Percentiles rank a stretch among this genome's conserved stretches.
Conservation (phyloP, 345 rosid genomes). For the Rubroshorea leprosula region DNA sequence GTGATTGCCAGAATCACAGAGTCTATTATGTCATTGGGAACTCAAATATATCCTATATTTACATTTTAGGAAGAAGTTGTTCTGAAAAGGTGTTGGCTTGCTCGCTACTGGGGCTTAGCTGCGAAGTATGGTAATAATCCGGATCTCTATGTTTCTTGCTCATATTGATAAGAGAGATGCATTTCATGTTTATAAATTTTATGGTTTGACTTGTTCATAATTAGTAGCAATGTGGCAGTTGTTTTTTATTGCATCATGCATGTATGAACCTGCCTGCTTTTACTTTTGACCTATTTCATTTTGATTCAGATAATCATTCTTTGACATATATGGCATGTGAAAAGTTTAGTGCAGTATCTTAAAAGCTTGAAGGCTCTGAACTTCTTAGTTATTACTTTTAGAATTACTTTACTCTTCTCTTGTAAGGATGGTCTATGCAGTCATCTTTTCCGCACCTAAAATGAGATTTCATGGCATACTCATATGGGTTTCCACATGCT, state of each 20-base stretch:
- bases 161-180: background rate
- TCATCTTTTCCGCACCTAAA: background rate
- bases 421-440: background rate
- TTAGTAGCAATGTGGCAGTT: slow-evolving; percentile 1
- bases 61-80: slow-evolving; percentile 95
- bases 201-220: slow-evolving; percentile 2
- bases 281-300: background rate
- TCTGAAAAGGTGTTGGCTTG: slow-evolving; percentile 99
- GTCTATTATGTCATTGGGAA: slow-evolving; percentile 4
- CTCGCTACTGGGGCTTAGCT: slow-evolving; percentile 99
- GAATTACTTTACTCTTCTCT: background rate
- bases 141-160: slow-evolving; percentile 10
- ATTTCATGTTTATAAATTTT: background rate
- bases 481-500: too few relatives aligned
- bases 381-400: background rate
- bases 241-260: background rate
- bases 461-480: background rate
- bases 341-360: background rate
- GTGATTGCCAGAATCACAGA: slow-evolving; percentile 1
- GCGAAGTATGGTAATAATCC: slow-evolving; percentile 66
- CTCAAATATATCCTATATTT: slow-evolving; percentile 14
- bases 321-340: too few relatives aligned
- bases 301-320: too few relatives aligned
- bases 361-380: background rate
- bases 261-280: background rate